Conservation (phyloP, 257 asterid species). For the Asclepias syriaca region DNA sequence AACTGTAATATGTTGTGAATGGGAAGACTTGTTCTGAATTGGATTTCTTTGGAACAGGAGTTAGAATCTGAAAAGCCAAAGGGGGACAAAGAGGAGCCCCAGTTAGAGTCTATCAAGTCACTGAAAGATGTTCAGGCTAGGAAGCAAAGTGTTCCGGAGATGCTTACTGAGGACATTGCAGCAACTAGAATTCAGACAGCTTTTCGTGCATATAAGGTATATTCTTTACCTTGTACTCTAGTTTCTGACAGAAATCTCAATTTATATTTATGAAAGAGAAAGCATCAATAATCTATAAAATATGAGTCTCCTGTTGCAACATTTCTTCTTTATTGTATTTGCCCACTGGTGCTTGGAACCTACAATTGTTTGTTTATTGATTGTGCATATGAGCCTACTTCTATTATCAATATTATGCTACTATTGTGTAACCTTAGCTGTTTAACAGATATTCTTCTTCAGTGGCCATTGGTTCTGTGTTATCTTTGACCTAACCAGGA, state of each 20-base stretch:
- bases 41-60: constrained; percentile 34
- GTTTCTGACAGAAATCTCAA: not conserved
- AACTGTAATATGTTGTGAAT: not conserved
- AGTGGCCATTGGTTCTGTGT: not conserved
- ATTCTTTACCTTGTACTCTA: not conserved
- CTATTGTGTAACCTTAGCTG: not conserved
- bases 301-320: not conserved
- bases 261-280: not conserved
- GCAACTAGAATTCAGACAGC: constrained; percentile 80
- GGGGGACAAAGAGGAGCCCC: constrained; percentile 26
- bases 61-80: constrained; percentile 37
- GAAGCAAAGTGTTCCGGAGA: constrained; percentile 24
- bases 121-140: constrained; percentile 27
- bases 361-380: not conserved
- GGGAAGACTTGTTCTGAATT: not conserved
- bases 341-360: not conserved
- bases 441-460: not conserved
- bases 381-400: not conserved
- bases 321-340: not conserved
- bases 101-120: constrained; percentile 21
- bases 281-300: not conserved
- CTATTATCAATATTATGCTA: not conserved
- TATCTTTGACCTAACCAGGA: not conserved
- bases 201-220: constrained; percentile 55
- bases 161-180: constrained; percentile 54